These are phyloP conservation scores for Cryptococcus depauperatus DNA, from an alignment of 1,284 basidiomycete species.

Conservation along the genomic window DNA sequence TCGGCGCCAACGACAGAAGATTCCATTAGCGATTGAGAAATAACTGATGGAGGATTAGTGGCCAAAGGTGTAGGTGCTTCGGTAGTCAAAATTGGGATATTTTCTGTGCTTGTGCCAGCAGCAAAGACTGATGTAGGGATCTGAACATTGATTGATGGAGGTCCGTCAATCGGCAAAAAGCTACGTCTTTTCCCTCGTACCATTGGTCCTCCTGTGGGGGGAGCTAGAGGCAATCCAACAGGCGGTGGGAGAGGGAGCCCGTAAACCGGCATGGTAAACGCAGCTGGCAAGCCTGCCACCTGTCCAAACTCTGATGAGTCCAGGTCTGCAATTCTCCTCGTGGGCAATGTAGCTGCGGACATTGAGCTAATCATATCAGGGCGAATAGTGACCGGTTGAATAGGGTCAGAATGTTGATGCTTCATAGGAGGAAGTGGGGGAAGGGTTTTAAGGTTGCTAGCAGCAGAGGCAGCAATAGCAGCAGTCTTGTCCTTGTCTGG, in stretches of 20 bases:
- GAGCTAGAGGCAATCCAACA: conserved; percentile 4
- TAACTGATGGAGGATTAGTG: not conserved
- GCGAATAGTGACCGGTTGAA: conserved; percentile 16
- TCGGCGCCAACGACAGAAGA: conserved; percentile 18
- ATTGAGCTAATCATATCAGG: conserved; percentile 19
- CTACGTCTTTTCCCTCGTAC: conserved; percentile 59
- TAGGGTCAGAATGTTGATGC: conserved; percentile 31
- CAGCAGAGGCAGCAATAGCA: conserved; percentile 26
- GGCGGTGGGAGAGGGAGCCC: conserved; percentile 12
- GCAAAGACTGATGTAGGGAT: conserved; percentile 56
- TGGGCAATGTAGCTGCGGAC: conserved; percentile 29
- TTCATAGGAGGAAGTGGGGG: conserved; percentile 17
- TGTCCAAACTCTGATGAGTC: conserved; percentile 26
- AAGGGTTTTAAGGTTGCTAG: conserved; percentile 29
- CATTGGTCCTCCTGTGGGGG: not conserved
- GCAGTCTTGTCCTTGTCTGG: conserved; percentile 20
- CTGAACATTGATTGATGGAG: conserved; percentile 43
- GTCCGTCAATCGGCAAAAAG: conserved; percentile 62
- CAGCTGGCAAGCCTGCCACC: not conserved
- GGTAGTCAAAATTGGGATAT: conserved; percentile 40
- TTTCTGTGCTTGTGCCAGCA: not conserved
- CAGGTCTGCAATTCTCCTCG: conserved; percentile 4
- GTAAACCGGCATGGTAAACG: conserved; percentile 10
- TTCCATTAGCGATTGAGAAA: conserved; percentile 6
- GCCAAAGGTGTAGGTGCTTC: conserved; percentile 11